Percentiles rank a stretch among this genome's conserved stretches.
Conservation (phyloP, 768 basidiomycete genomes). For the Amanita thiersii region DNA sequence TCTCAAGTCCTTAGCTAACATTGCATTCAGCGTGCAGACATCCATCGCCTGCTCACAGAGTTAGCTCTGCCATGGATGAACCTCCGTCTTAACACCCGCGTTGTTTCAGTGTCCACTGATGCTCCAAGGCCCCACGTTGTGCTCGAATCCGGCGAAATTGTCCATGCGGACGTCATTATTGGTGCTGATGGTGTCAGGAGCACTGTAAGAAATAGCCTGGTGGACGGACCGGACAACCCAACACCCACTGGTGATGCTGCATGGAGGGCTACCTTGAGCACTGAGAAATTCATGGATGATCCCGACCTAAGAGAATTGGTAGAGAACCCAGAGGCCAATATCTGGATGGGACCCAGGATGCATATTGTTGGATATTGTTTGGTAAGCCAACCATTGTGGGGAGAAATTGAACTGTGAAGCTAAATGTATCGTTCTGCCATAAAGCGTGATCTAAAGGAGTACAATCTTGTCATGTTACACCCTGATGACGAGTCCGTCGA, state of each 20-base stretch:
- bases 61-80: conserved; percentile 27
- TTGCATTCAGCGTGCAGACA: conserved; percentile 38
- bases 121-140: conserved; percentile 22
- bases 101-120: conserved; percentile 16
- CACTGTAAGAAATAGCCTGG: conserved; percentile 34
- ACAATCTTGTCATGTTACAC: conserved; percentile 36
- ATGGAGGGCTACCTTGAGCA: conserved; percentile 46
- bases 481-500: conserved; percentile 32
- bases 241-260: conserved; percentile 57
- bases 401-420: no score
- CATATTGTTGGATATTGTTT: conserved; percentile 29
- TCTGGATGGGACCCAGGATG: conserved; percentile 49
- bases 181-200: conserved; percentile 48
- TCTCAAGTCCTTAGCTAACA: conserved; percentile 13
- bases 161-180: conserved; percentile 35
- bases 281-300: conserved; percentile 36
- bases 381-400: no score
- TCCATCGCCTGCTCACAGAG: conserved; percentile 29
- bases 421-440: conserved; percentile 4
- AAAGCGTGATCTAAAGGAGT: conserved; percentile 29
- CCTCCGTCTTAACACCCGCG: conserved; percentile 26
- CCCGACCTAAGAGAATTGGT: conserved; percentile 43
- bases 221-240: conserved; percentile 37
- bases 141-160: conserved; percentile 32
- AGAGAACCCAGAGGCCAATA: conserved; percentile 42